Conservation (phyloP, 441 rosid genomes). For the Jatropha podagrica region DNA sequence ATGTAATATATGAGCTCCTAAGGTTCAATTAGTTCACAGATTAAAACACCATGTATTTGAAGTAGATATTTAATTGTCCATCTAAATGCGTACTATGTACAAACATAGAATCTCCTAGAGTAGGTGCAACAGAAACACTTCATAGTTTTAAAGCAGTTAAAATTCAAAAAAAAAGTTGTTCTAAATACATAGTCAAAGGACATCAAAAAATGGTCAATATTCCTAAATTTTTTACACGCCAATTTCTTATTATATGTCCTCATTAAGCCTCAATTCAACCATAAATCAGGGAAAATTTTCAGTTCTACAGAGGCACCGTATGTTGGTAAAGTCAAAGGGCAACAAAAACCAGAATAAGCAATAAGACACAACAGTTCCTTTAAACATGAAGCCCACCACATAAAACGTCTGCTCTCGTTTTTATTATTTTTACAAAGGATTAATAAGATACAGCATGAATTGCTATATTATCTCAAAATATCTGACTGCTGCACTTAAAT, state of each 20-base stretch:
- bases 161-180: not conserved
- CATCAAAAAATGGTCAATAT: not conserved
- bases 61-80: no score
- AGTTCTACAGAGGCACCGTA: not conserved
- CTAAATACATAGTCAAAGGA: not conserved
- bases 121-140: not conserved
- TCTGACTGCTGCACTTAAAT: not conserved
- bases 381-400: not conserved
- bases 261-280: not conserved
- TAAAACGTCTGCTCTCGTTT: not conserved
- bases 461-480: not conserved
- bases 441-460: not conserved
- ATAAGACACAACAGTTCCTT: not conserved
- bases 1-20: no score
- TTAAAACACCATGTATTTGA: no score
- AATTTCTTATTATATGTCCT: conserved; percentile 1
- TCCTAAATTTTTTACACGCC: not conserved
- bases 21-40: no score
- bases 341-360: not conserved
- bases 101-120: not conserved
- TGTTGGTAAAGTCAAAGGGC: not conserved
- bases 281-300: not conserved
- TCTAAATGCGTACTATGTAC: no score
- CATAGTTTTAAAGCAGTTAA: not conserved
- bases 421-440: not conserved